These are phyloP conservation scores for Fraxinus greggii DNA, from an alignment of 305 asterid species.

Conservation along the genomic window DNA sequence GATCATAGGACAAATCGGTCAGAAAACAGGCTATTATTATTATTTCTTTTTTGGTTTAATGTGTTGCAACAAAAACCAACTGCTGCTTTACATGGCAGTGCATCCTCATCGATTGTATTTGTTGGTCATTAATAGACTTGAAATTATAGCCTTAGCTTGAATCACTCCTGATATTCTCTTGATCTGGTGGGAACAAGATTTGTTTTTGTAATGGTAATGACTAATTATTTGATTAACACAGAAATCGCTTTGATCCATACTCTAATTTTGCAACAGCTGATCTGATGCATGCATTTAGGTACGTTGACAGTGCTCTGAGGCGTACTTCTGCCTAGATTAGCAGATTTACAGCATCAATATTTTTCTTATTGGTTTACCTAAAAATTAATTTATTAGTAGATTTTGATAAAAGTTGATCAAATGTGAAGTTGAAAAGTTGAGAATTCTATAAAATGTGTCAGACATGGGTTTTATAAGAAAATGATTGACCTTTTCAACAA, in stretches of 20 bases:
- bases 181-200: neutral
- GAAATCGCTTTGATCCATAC: neutral
- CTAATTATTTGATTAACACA: slow-evolving; percentile 1
- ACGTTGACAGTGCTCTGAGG: neutral
- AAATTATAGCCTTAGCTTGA: slow-evolving; percentile 20
- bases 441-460: neutral
- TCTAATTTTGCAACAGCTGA: neutral
- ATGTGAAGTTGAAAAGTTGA: too few relatives aligned
- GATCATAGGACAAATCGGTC: slow-evolving; percentile 33
- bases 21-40: slow-evolving; percentile 28
- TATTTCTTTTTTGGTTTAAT: slow-evolving; percentile 28
- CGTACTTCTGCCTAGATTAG: neutral
- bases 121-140: slow-evolving; percentile 18
- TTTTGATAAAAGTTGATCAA: neutral
- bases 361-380: neutral
- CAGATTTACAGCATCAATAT: neutral
- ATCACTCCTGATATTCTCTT: slow-evolving; percentile 11
- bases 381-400: too few relatives aligned
- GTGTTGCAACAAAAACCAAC: slow-evolving; percentile 20
- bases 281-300: neutral
- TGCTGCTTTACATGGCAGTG: slow-evolving; percentile 29
- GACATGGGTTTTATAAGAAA: neutral
- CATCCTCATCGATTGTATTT: slow-evolving; percentile 20
- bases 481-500: neutral
- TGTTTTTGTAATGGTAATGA: neutral